These are phyloP conservation scores for Cercospora brassicicola DNA, from an alignment of 2,329 filamentous ascomycete genomes.

Conservation along the genomic window DNA sequence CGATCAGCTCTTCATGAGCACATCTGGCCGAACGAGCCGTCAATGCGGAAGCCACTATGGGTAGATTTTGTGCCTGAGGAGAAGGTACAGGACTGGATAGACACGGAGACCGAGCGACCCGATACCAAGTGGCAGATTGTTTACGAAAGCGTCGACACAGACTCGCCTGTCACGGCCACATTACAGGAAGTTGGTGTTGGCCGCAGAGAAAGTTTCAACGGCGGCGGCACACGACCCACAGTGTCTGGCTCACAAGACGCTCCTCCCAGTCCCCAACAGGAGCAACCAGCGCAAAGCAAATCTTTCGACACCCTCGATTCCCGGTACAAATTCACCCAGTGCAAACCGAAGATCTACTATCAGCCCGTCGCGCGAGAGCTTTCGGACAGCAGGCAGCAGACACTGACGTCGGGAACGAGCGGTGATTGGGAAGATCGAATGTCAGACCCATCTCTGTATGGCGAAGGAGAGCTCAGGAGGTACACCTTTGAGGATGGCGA, in stretches of 20 bases:
- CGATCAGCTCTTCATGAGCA: constrained; percentile 73
- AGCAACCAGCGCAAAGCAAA: constrained; percentile 19
- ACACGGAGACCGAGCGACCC: constrained; percentile 57
- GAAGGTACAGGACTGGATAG: constrained; percentile 70
- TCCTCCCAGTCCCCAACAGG: constrained; percentile 16
- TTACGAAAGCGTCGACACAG: constrained; percentile 57
- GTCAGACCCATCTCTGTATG: constrained; percentile 32
- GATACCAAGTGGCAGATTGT: constrained; percentile 68
- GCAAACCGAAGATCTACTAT: constrained; percentile 66
- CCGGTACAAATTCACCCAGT: constrained; percentile 59
- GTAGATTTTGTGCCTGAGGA: constrained; percentile 86
- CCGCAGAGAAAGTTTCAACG: constrained; percentile 29
- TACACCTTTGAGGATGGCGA: constrained; percentile 49
- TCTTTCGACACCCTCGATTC: constrained; percentile 52
- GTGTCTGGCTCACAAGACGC: constrained; percentile 18
- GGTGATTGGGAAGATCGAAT: constrained; percentile 43
- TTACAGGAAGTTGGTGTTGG: constrained; percentile 28
- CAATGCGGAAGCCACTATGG: constrained; percentile 75
- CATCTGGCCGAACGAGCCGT: constrained; percentile 81
- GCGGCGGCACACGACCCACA: constrained; percentile 18
- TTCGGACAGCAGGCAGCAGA: constrained; percentile 64
- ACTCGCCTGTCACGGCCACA: constrained; percentile 49
- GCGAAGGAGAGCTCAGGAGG: constrained; percentile 42
- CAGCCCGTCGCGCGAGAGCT: constrained; percentile 65
- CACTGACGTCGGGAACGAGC: constrained; percentile 51